Conservation (phyloP, 106 monocot species). For the Gastrodia elata region DNA sequence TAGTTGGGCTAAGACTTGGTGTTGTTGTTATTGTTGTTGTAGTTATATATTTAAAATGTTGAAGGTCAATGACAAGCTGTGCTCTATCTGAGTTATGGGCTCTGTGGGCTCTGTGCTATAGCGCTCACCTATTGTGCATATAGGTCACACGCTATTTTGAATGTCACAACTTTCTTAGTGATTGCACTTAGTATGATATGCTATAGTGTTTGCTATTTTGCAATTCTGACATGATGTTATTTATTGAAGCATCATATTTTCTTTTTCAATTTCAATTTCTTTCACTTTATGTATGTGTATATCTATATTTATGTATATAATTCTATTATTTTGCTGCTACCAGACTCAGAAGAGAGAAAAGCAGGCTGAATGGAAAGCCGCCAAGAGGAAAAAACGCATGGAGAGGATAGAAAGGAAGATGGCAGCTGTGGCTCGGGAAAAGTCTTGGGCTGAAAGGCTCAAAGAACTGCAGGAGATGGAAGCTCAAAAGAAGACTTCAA, state of each 20-base stretch:
- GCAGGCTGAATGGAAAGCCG: constrained; percentile 47
- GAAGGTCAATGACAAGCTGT: no score
- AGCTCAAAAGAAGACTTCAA: constrained; percentile 55
- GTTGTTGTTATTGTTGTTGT: no score
- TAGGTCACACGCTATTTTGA: no score
- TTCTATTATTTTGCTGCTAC: background rate
- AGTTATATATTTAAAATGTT: no score
- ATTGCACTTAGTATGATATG: no score
- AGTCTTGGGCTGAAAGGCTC: constrained; percentile 81
- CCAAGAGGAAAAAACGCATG: constrained; percentile 49
- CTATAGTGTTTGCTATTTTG: no score
- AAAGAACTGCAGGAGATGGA: constrained; percentile 65
- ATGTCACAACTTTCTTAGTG: no score
- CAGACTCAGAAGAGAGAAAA: constrained; percentile 85
- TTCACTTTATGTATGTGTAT: no score
- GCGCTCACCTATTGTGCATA: no score
- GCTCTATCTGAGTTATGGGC: no score
- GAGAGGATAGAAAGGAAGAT: constrained; percentile 90
- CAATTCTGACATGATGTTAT: background rate
- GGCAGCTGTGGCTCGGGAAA: constrained; percentile 92
- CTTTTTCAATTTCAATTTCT: background rate
- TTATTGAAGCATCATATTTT: background rate
- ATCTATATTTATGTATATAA: background rate
- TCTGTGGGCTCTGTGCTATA: no score
- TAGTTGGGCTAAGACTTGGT: no score